phyloP scores from a whole-genome alignment of 495 filamentous ascomycete species.

The Extremus antarcticus region DNA sequence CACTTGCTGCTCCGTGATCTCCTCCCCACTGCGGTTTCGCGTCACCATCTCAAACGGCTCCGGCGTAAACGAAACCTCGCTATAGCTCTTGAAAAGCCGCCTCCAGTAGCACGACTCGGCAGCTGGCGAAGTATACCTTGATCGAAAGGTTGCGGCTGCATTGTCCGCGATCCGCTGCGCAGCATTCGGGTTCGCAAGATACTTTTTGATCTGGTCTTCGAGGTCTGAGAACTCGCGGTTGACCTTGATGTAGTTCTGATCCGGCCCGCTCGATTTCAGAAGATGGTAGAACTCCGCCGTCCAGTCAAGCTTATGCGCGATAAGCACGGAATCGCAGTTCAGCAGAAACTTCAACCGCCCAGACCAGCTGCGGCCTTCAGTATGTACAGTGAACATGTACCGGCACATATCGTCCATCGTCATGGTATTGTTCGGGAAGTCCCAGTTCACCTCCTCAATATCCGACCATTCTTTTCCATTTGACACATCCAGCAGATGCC shows the following conservation, averaged over 20 bases:
- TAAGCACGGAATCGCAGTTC: conserved; percentile 47
- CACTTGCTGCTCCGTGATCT: neutral
- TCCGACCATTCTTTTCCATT: conserved; percentile 42
- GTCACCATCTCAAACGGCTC: neutral
- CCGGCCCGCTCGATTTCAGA: conserved; percentile 35
- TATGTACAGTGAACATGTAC: conserved; percentile 49
- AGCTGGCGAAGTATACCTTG: conserved; percentile 50
- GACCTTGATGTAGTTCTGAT: conserved; percentile 52
- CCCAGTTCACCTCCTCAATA: conserved; percentile 42
- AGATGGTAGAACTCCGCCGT: conserved; percentile 36
- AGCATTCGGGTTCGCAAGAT: conserved; percentile 38
- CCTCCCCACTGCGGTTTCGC: neutral
- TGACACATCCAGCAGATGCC: conserved; percentile 37
- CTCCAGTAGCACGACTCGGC: conserved; percentile 55
- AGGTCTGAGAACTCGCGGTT: conserved; percentile 45
- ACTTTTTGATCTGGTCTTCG: conserved; percentile 39
- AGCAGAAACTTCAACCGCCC: conserved; percentile 50
- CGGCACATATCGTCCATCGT: conserved; percentile 48
- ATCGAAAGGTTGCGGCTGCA: conserved; percentile 42
- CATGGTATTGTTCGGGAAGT: conserved; percentile 13
- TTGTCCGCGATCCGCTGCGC: conserved; percentile 44
- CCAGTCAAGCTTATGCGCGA: conserved; percentile 40
- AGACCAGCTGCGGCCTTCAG: conserved; percentile 43
- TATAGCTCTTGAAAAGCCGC: conserved; percentile 32
- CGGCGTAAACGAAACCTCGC: neutral